Percentiles rank a stretch among this genome's conserved stretches.
phyloP scores from a whole-genome alignment of 2,329 filamentous ascomycete species.

The Aspergillus arachidicola region DNA sequence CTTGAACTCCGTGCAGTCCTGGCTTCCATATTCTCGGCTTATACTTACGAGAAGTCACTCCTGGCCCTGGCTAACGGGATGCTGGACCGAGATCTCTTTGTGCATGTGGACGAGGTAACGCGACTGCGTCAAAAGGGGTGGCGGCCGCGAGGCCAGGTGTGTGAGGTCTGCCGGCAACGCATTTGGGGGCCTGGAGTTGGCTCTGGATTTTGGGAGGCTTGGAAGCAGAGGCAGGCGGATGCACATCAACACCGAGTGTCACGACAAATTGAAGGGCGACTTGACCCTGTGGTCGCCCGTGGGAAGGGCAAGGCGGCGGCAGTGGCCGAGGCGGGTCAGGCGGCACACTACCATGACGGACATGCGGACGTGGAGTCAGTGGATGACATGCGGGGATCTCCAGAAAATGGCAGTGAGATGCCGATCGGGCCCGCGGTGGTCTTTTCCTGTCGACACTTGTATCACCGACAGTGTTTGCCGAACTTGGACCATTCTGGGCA shows the following conservation, averaged over 20 bases:
- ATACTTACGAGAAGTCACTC: conserved; percentile 91
- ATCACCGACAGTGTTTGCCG: conserved; percentile 49
- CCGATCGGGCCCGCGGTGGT: conserved; percentile 40
- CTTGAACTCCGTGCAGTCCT: conserved; percentile 85
- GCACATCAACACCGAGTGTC: conserved; percentile 33
- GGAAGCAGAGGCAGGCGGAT: conserved; percentile 63
- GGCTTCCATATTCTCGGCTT: conserved; percentile 88
- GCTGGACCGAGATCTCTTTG: conserved; percentile 85
- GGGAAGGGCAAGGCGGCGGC: conserved; percentile 45
- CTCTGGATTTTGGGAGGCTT: conserved; percentile 75
- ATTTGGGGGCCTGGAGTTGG: conserved; percentile 89
- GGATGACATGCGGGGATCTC: conserved; percentile 4
- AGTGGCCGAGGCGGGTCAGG: conserved; percentile 22
- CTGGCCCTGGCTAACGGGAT: conserved; percentile 82
- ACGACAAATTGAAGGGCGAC: conserved; percentile 30
- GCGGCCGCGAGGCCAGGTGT: conserved; percentile 82
- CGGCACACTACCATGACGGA: conserved; percentile 15
- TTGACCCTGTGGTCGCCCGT: conserved; percentile 31
- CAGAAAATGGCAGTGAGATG: conserved; percentile 12
- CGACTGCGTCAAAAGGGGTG: conserved; percentile 80
- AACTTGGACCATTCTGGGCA: conserved; percentile 24
- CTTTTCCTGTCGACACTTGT: conserved; percentile 53
- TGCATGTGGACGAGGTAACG: conserved; percentile 74
- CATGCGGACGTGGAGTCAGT: conserved; percentile 19
- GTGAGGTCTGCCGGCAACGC: conserved; percentile 79